Conservation (phyloP, 768 basidiomycete species). For the Candolleomyces efflorescens region DNA sequence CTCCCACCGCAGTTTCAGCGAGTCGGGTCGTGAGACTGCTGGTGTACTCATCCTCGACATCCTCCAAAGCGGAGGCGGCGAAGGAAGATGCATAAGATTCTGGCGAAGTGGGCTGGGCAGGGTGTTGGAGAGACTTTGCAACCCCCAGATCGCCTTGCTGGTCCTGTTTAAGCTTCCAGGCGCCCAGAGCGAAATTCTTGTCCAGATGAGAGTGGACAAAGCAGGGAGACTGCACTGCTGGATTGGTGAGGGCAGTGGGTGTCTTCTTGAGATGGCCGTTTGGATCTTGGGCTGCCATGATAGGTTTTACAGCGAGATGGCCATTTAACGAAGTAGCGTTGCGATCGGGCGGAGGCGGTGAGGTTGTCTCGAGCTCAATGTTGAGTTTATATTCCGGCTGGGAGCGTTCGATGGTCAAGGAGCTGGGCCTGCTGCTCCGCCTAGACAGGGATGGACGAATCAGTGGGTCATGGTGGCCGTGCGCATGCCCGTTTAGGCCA, state of each 20-base stretch:
- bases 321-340: conserved; percentile 9
- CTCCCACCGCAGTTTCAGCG: conserved; percentile 95
- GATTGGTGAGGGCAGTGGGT: conserved; percentile 20
- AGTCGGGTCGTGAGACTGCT: conserved; percentile 86
- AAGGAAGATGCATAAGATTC: conserved; percentile 12
- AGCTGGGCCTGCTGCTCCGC: conserved; percentile 39
- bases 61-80: conserved; percentile 20
- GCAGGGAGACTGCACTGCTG: conserved; percentile 68
- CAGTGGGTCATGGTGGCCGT: conserved; percentile 12
- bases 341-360: conserved; percentile 25
- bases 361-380: conserved; percentile 38
- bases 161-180: conserved; percentile 48
- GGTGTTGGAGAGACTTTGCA: conserved; percentile 42
- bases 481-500: conserved; percentile 12
- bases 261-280: conserved; percentile 5
- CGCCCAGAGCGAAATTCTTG: conserved; percentile 70
- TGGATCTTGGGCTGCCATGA: not conserved
- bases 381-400: conserved; percentile 37
- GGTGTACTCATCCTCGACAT: conserved; percentile 66
- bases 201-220: conserved; percentile 93
- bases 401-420: conserved; percentile 37
- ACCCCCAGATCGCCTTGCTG: conserved; percentile 43
- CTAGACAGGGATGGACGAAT: conserved; percentile 38
- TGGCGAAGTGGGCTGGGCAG: not conserved
- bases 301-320: conserved; percentile 4